A percentile compares a stretch with the other conserved stretches of the same genome.
Evolutionary conservation across 2,329 filamentous ascomycete species (phyloP).

Genomic region (Colletotrichum higginsianum): DNA sequence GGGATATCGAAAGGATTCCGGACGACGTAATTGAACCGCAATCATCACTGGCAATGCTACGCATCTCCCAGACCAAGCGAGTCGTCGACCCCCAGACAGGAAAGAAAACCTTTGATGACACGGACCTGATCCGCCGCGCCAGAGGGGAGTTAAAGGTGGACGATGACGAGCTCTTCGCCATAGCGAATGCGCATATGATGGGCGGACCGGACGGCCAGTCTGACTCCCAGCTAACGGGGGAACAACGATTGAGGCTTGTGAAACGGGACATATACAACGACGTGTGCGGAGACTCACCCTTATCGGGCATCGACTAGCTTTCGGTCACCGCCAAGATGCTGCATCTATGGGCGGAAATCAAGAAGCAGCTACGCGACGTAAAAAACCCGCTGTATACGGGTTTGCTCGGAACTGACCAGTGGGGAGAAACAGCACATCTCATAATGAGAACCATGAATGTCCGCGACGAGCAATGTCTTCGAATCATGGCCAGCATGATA

Average conservation of each 20-base stretch:
- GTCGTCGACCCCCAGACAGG: constrained; percentile 49
- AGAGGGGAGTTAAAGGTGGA: not conserved
- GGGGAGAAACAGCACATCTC: not conserved
- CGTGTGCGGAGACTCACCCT: constrained; percentile 48
- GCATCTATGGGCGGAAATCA: constrained; percentile 47
- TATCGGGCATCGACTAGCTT: constrained; percentile 54
- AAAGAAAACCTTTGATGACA: constrained; percentile 47
- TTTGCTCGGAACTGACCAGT: not conserved
- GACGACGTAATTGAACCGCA: constrained; percentile 49
- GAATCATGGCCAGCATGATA: not conserved
- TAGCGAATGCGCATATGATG: constrained; percentile 38
- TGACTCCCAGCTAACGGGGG: constrained; percentile 21
- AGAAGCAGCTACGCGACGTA: constrained; percentile 46
- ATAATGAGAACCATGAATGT: not conserved
- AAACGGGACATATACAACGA: constrained; percentile 47
- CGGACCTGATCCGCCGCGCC: constrained; percentile 9
- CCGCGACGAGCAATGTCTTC: constrained; percentile 1
- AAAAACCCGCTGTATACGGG: constrained; percentile 45
- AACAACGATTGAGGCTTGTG: constrained; percentile 46
- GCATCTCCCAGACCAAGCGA: constrained; percentile 48
- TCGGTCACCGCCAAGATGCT: constrained; percentile 47
- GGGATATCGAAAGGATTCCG: constrained; percentile 54
- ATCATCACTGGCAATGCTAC: constrained; percentile 47
- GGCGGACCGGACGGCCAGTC: constrained; percentile 43
- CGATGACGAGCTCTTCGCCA: constrained; percentile 1